These are phyloP conservation scores for Aphanoascus verrucosus DNA, from an alignment of 2,329 filamentous ascomycete species.

Conservation along the genomic window DNA sequence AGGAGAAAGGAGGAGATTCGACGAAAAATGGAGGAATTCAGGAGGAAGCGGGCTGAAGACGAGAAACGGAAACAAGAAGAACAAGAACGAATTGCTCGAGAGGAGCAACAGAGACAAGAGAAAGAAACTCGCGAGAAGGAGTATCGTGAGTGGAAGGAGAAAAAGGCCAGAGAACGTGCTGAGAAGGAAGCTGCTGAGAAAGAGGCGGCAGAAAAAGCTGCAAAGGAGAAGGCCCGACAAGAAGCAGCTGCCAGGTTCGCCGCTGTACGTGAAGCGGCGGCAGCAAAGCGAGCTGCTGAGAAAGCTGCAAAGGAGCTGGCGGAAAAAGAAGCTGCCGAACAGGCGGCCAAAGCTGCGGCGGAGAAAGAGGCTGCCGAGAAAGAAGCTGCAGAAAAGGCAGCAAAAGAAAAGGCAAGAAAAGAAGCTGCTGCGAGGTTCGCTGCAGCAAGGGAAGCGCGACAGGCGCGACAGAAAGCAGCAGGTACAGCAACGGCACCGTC, in stretches of 20 bases:
- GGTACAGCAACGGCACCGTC: slow-evolving; percentile 12
- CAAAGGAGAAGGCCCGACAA: slow-evolving; percentile 16
- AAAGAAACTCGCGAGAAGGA: slow-evolving; percentile 34
- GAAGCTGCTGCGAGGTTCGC: slow-evolving; percentile 7
- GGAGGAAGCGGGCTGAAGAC: slow-evolving; percentile 31
- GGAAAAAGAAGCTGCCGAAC: slow-evolving; percentile 21
- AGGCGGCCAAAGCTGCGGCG: slow-evolving; percentile 27
- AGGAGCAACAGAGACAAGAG: slow-evolving; percentile 31
- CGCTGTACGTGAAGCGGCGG: slow-evolving; percentile 29
- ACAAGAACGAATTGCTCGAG: slow-evolving; percentile 32
- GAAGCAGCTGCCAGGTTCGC: slow-evolving; percentile 20
- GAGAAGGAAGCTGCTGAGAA: slow-evolving; percentile 21
- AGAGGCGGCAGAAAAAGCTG: slow-evolving; percentile 20
- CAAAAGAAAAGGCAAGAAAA: slow-evolving; percentile 18
- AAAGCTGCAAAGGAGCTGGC: slow-evolving; percentile 26
- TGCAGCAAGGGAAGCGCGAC: background rate
- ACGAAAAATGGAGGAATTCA: slow-evolving; percentile 28
- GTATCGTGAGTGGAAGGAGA: slow-evolving; percentile 31
- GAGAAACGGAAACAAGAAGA: slow-evolving; percentile 30
- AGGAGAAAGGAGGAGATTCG: slow-evolving; percentile 29
- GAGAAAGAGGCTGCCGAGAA: slow-evolving; percentile 26
- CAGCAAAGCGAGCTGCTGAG: slow-evolving; percentile 26
- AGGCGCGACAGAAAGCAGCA: too few species aligned
- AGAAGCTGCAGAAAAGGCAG: slow-evolving; percentile 31
- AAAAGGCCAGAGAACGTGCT: slow-evolving; percentile 24